Percentiles rank a stretch among this genome's conserved stretches.
Conservation (phyloP, 805 yeast species). For the Metschnikowia aberdeeniae region DNA sequence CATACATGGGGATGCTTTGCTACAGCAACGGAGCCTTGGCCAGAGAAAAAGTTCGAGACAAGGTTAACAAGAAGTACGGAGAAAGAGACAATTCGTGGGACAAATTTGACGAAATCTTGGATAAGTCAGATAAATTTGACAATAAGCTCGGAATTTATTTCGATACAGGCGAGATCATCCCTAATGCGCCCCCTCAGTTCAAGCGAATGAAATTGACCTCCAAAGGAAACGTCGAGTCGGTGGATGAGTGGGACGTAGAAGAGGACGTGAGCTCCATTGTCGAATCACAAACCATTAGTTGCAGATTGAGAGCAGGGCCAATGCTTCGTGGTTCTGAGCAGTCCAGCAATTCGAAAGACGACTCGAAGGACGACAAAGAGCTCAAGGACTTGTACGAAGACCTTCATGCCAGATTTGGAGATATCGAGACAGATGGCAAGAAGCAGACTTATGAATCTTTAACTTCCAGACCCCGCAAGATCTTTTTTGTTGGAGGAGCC, state of each 20-base stretch:
- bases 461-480: slow-evolving; percentile 57
- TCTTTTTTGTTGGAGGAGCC: slow-evolving; percentile 86
- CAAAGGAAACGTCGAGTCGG: slow-evolving; percentile 22
- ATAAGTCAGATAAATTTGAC: slow-evolving; percentile 31
- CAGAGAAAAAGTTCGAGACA: slow-evolving; percentile 69
- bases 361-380: not conserved
- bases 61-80: slow-evolving; percentile 45
- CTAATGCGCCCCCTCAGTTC: slow-evolving; percentile 66
- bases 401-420: slow-evolving; percentile 34
- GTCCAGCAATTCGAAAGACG: slow-evolving; percentile 4
- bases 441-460: slow-evolving; percentile 41
- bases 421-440: slow-evolving; percentile 47
- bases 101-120: slow-evolving; percentile 54
- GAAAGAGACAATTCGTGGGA: slow-evolving; percentile 48
- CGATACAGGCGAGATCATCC: slow-evolving; percentile 89
- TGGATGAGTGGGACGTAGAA: slow-evolving; percentile 43
- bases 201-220: slow-evolving; percentile 45
- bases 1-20: slow-evolving; percentile 93
- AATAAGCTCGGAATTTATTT: slow-evolving; percentile 71
- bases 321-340: slow-evolving; percentile 45
- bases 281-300: slow-evolving; percentile 82
- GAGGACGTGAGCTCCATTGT: slow-evolving; percentile 73
- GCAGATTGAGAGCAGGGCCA: slow-evolving; percentile 76
- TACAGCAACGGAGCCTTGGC: slow-evolving; percentile 90
- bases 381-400: slow-evolving; percentile 23